These are phyloP conservation scores for Lactarius tabidus DNA, from an alignment of 768 basidiomycete species.

Conservation along the genomic window DNA sequence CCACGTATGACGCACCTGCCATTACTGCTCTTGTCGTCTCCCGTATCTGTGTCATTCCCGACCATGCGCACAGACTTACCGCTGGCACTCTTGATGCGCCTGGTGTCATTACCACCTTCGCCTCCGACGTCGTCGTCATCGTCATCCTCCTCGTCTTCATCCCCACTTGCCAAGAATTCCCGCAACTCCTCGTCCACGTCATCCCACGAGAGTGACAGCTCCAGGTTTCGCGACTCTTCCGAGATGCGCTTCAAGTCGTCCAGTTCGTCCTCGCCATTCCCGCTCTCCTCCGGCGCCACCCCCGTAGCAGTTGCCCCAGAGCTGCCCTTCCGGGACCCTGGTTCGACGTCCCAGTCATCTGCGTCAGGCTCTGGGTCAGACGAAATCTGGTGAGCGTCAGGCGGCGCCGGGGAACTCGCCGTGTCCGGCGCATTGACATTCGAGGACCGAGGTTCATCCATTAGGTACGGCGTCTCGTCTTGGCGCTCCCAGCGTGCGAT, in stretches of 20 bases:
- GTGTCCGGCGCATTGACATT: conserved; percentile 37
- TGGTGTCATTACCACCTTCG: conserved; percentile 34
- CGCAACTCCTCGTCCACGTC: conserved; percentile 23
- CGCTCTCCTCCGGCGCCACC: conserved; percentile 23
- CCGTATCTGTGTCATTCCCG: conserved; percentile 47
- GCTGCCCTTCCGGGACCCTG: conserved; percentile 27
- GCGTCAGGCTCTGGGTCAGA: conserved; percentile 63
- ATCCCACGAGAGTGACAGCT: conserved; percentile 22
- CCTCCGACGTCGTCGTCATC: conserved; percentile 39
- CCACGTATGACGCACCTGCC: conserved; percentile 35
- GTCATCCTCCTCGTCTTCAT: conserved; percentile 28
- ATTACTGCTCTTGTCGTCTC: conserved; percentile 48
- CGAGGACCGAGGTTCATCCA: conserved; percentile 47
- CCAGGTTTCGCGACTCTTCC: conserved; percentile 18
- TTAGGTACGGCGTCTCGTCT: conserved; percentile 72
- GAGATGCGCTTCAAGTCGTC: conserved; percentile 22
- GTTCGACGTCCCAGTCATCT: conserved; percentile 62
- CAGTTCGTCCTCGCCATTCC: conserved; percentile 23
- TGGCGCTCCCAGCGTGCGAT: conserved; percentile 83
- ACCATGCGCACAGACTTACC: conserved; percentile 32
- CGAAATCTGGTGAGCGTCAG: conserved; percentile 50
- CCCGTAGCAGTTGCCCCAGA: conserved; percentile 20
- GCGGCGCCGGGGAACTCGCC: conserved; percentile 40
- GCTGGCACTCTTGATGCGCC: neutral
- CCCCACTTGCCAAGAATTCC: conserved; percentile 25